Evolutionary conservation across 2,329 filamentous ascomycete species (phyloP), one percentile per base, ranked within the genome.

Genomic region (Alternaria brassicae): DNA sequence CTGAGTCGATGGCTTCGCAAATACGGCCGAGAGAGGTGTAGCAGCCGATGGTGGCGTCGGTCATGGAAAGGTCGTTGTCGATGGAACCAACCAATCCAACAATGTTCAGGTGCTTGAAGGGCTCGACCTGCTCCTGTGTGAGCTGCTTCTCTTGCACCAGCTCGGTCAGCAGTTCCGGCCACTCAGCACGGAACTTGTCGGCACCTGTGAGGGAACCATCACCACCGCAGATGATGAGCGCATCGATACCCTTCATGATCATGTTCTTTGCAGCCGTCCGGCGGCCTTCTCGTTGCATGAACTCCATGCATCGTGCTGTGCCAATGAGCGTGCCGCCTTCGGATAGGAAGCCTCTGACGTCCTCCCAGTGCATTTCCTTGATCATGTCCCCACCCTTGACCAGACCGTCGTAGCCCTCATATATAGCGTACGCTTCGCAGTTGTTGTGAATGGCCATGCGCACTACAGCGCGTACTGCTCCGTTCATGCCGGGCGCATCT

Each of bases 61-160:
- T 99, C 65, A 92, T 92, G 49, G 93, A 96, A 80, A 99, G 90
- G 76, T 99, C 95, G 76, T 99, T 99, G 84, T 99, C 95, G 74
- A 99, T 99, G 53, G 93, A 97, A 58, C 95, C 95, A 27, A 99
- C 95, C 51, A 98, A 83, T 47, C 95, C 95, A 53, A 98, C 94
- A 68, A 99, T 97, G 80, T 98, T 99, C 74, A 99, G 86, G 69
- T 96, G 88, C 72, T 86, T 85, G 84, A 92, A 96, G 2, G 91
- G 90, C 44, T 87, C 83, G 59, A 92, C 81, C 75, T 97, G 89
- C 56, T 89, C 86, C 41, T 82, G 72, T 6, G 87, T 89, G 70
- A 97, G 84, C 72, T 94, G 85, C 53, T 88, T 88, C 3, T 81
- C 91, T 49, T 86, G 76, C 34, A 98, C 90, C 62, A 99, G 86